Evolutionary conservation across 768 basidiomycete species (phyloP).

Genomic region (Collybia sordida): DNA sequence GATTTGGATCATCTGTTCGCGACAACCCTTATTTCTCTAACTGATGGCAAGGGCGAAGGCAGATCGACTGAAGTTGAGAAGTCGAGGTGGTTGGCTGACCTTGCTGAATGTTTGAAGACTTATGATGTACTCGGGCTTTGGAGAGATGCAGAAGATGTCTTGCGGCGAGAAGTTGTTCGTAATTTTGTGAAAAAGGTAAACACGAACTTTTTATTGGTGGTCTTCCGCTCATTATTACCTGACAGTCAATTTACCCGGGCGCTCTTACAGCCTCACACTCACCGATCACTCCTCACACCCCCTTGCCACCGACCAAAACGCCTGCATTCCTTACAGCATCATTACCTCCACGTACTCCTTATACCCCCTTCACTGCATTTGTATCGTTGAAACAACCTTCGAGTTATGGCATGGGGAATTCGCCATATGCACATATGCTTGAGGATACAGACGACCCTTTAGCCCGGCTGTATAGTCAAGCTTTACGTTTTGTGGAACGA

Average conservation of each 20-base stretch:
- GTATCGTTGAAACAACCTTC: conserved; percentile 40
- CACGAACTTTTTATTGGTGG: background rate
- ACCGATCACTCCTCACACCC: conserved; percentile 76
- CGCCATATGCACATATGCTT: conserved; percentile 49
- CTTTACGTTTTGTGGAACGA: conserved; percentile 78
- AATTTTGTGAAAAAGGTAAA: conserved; percentile 75
- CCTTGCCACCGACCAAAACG: conserved; percentile 43
- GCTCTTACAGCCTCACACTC: conserved; percentile 69
- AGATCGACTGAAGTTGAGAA: conserved; percentile 64
- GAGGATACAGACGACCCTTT: conserved; percentile 70
- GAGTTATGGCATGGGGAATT: conserved; percentile 24
- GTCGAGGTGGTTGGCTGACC: conserved; percentile 58
- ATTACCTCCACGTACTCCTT: conserved; percentile 43
- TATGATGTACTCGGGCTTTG: conserved; percentile 82
- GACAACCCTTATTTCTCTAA: conserved; percentile 52
- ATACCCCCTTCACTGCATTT: conserved; percentile 53
- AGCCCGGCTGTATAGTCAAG: conserved; percentile 74
- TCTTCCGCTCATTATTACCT: conserved; percentile 6
- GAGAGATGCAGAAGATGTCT: conserved; percentile 86
- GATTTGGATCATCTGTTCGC: conserved; percentile 86
- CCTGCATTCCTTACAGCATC: conserved; percentile 23
- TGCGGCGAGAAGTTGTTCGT: conserved; percentile 69
- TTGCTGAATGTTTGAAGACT: conserved; percentile 76
- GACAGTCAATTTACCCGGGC: conserved; percentile 72
- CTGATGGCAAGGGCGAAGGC: conserved; percentile 44